Base-by-base conservation (phyloP, 2,329 filamentous ascomycete species). In the Teratosphaeria pseudoeucalypti region DNA sequence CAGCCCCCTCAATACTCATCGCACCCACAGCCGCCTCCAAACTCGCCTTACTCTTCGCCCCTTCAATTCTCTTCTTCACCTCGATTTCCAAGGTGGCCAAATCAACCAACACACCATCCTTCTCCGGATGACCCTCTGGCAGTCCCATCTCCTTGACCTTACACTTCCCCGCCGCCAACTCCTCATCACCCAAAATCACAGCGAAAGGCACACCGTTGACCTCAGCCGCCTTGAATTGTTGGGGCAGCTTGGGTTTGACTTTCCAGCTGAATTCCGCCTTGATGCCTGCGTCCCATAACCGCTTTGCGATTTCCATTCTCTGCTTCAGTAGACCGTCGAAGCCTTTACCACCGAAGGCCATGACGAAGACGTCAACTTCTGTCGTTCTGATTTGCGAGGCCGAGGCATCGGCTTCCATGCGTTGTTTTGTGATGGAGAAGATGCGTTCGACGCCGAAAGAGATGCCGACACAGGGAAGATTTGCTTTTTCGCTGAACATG, bases 391-490 rank as follows among this genome's bases (percentile, higher is more conserved):
- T 76, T 34, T 76, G 66, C n/a, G 57, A 34, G 16, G 76, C 74
- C 58, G 77, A 81, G 68, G 82, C 80, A 60, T 84, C 82, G 60
- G 81, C 82, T 62, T 83, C 84, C 72, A 90, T 81, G 55, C 86
- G 82, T 12, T 89, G 86, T 74, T 95, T 92, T 64, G 87, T 90
- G 70, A 96, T 92, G 67, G 88, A 90, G 77, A 95, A 96, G 70
- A 97, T 96, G 67, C 92, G 87, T 75, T 97, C 92, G 55, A 96
- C 90, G 58, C 92, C 92, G 71, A 97, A 96, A 1, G 92, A 96
- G 66, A 95, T 89, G 63, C 89, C 89, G 6, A 94, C 88, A 67
- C 89, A 92, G n/a, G 90, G 92, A 59, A 96, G 90, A 71, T 92
- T 86, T 26, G 79, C 83, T 59, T 72, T 72, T 68, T 87, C 87